These are phyloP conservation scores for Penicillium longicatenatum DNA, from an alignment of 495 filamentous ascomycete genomes.

Conservation along the genomic window DNA sequence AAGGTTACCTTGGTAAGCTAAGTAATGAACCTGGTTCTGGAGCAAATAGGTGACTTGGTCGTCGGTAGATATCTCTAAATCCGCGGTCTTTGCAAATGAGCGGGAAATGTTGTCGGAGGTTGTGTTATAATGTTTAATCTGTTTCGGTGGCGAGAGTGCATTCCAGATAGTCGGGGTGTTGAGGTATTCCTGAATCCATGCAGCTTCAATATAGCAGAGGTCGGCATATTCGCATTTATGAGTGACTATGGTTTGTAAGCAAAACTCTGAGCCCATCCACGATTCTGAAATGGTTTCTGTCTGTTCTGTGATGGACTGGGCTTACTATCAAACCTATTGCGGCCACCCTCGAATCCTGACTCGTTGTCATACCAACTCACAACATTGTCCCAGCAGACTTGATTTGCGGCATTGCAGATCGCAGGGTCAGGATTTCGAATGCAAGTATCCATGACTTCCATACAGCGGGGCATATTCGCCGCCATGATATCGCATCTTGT, in stretches of 20 bases:
- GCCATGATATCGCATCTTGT: conserved; percentile 48
- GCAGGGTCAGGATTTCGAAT: conserved; percentile 29
- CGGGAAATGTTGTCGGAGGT: conserved; percentile 19
- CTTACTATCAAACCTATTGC: conserved; percentile 47
- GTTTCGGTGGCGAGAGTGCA: conserved; percentile 30
- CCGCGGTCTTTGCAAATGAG: conserved; percentile 34
- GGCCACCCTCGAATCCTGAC: conserved; percentile 28
- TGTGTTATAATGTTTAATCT: conserved; percentile 30
- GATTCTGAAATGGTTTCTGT: too few relatives aligned
- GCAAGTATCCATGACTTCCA: conserved; percentile 36
- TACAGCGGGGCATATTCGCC: conserved; percentile 43
- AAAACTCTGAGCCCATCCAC: neutral
- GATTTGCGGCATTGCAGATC: conserved; percentile 28
- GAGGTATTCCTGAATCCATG: conserved; percentile 34
- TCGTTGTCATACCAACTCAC: conserved; percentile 39
- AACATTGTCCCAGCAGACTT: conserved; percentile 36
- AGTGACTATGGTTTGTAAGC: conserved; percentile 28
- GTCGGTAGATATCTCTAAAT: conserved; percentile 23
- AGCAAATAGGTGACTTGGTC: conserved; percentile 38
- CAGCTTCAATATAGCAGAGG: conserved; percentile 39
- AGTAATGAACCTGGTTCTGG: conserved; percentile 34
- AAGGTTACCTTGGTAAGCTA: conserved; percentile 51
- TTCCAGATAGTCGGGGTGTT: conserved; percentile 37
- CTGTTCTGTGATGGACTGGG: neutral
- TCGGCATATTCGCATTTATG: conserved; percentile 35